Conservation (phyloP, 768 basidiomycete species). For the Tylopilus plumbeoviolaceoides region DNA sequence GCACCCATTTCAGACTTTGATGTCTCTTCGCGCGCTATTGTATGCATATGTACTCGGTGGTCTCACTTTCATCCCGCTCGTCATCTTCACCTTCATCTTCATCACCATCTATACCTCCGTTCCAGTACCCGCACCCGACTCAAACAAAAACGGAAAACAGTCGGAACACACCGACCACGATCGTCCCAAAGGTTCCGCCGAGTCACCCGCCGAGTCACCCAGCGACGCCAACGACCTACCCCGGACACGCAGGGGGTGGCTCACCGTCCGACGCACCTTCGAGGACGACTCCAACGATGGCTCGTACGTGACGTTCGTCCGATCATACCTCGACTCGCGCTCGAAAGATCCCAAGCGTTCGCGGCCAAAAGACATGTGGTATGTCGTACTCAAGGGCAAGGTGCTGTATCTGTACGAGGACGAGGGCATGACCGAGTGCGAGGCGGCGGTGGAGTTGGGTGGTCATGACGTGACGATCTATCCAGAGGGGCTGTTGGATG, state of each 20-base stretch:
- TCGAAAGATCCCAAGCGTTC: conserved; percentile 82
- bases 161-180: conserved; percentile 21
- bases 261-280: conserved; percentile 77
- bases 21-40: conserved; percentile 68
- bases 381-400: conserved; percentile 85
- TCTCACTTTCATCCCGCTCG: conserved; percentile 81
- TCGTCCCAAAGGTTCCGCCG: conserved; percentile 25
- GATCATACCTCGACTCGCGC: conserved; percentile 74
- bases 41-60: conserved; percentile 90
- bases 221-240: conserved; percentile 52
- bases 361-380: conserved; percentile 90
- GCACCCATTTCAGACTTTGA: background rate
- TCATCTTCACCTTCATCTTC: conserved; percentile 54
- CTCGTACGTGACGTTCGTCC: conserved; percentile 75
- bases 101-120: conserved; percentile 79
- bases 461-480: conserved; percentile 73
- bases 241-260: conserved; percentile 72
- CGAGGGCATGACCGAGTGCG: conserved; percentile 86
- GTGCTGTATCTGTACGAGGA: conserved; percentile 93
- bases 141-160: conserved; percentile 36
- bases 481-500: conserved; percentile 73
- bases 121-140: conserved; percentile 61
- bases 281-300: conserved; percentile 60
- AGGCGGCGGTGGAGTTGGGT: conserved; percentile 83
- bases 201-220: conserved; percentile 16